Conservation (phyloP, 2,329 filamentous ascomycete genomes). For the Aspergillus ochraceus region DNA sequence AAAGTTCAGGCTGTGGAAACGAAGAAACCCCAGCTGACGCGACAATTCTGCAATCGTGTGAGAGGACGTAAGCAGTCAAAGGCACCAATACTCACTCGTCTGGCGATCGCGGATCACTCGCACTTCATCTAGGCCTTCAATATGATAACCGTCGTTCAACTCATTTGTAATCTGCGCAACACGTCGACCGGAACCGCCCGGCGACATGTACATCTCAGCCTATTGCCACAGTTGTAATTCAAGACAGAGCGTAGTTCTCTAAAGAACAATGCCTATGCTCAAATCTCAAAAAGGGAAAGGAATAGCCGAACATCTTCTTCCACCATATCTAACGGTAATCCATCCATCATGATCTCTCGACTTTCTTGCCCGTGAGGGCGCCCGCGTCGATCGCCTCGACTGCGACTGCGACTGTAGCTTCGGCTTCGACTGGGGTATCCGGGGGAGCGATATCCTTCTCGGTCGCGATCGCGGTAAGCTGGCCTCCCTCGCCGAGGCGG, state of each 20-base stretch:
- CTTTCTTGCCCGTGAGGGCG: constrained; percentile 45
- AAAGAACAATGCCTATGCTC: constrained; percentile 9
- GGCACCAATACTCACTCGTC: constrained; percentile 47
- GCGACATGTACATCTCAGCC: constrained; percentile 43
- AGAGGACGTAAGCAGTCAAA: constrained; percentile 4
- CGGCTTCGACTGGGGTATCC: constrained; percentile 35
- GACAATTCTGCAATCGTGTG: constrained; percentile 47
- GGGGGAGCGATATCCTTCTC: constrained; percentile 48
- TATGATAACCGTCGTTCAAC: constrained; percentile 52
- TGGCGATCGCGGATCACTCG: constrained; percentile 59
- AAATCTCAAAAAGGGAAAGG: constrained; percentile 27
- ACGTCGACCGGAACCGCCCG: constrained; percentile 32
- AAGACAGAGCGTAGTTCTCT: constrained; percentile 17
- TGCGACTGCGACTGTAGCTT: constrained; percentile 38
- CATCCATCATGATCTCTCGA: constrained; percentile 53
- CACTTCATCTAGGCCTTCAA: constrained; percentile 57
- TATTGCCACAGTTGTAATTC: constrained; percentile 25
- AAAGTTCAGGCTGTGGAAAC: constrained; percentile 51
- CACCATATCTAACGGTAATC: constrained; percentile 49
- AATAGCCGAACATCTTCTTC: constrained; percentile 52
- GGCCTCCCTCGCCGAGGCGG: constrained; percentile 38
- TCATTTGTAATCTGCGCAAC: constrained; percentile 57
- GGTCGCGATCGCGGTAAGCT: constrained; percentile 46
- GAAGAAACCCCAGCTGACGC: constrained; percentile 57
- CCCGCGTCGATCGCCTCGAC: constrained; percentile 37